Evolutionary conservation across 2,329 filamentous ascomycete genomes (phyloP).

Genomic region (Xylariales sp.): DNA sequence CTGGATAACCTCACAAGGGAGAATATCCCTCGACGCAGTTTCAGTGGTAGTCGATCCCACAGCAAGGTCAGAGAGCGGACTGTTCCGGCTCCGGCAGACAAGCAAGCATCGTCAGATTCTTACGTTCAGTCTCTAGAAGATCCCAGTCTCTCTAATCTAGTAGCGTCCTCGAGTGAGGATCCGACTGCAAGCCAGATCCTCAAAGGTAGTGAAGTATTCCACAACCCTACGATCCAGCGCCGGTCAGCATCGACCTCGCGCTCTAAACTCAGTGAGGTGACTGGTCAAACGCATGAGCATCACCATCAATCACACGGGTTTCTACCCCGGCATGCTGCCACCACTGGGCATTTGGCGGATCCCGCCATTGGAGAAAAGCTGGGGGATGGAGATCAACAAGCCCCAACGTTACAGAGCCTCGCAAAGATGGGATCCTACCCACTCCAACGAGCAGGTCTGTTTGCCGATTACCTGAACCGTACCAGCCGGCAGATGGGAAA

Average conservation of each 20-base stretch:
- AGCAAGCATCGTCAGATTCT: slow-evolving; percentile 67
- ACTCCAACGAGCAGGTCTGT: slow-evolving; percentile 74
- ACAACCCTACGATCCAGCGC: slow-evolving; percentile 63
- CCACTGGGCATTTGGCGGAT: slow-evolving; percentile 33
- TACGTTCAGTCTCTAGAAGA: slow-evolving; percentile 71
- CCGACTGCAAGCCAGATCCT: slow-evolving; percentile 90
- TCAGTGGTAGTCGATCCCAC: slow-evolving; percentile 53
- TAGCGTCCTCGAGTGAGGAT: slow-evolving; percentile 68
- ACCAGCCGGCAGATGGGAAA: slow-evolving; percentile 78
- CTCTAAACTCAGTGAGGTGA: slow-evolving; percentile 10
- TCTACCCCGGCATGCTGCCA: slow-evolving; percentile 16
- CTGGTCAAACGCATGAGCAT: slow-evolving; percentile 3
- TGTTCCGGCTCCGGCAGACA: slow-evolving; percentile 40
- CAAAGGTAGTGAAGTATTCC: slow-evolving; percentile 81
- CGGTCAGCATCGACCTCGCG: slow-evolving; percentile 38
- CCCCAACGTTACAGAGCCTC: slow-evolving; percentile 46
- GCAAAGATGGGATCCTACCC: slow-evolving; percentile 68
- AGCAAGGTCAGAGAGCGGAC: slow-evolving; percentile 45
- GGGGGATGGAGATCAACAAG: slow-evolving; percentile 19
- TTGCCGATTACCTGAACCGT: slow-evolving; percentile 78
- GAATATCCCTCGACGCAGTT: slow-evolving; percentile 52
- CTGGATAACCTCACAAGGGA: slow-evolving; percentile 37
- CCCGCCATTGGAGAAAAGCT: slow-evolving; percentile 18
- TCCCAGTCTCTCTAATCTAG: slow-evolving; percentile 65
- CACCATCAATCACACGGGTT: slow-evolving; percentile 12